phyloP scores from a whole-genome alignment of 2,329 filamentous ascomycete species.

The Camptophora hylomeconis region DNA sequence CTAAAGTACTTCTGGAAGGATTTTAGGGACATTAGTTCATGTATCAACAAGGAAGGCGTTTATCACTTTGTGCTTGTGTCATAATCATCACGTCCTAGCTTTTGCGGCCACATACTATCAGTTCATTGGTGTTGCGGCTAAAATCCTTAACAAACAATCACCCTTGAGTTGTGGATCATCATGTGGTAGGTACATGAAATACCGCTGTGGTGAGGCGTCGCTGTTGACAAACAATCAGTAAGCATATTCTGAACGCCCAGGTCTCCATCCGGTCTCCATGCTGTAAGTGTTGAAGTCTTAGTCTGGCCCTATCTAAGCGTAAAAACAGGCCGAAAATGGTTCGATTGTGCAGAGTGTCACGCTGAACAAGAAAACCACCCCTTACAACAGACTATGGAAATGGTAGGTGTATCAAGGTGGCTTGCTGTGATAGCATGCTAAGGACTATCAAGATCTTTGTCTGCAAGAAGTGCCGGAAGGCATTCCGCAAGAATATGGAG shows the following conservation, averaged over 20 bases:
- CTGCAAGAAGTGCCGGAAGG: slow-evolving; percentile 98
- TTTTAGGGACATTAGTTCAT: too few species aligned
- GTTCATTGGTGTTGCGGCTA: neutral
- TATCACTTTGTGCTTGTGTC: neutral
- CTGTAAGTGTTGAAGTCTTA: slow-evolving; percentile 49
- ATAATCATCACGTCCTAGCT: neutral
- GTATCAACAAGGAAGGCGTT: too few species aligned
- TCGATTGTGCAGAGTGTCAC: slow-evolving; percentile 95
- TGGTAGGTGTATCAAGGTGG: slow-evolving; percentile 38
- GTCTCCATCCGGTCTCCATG: slow-evolving; percentile 91
- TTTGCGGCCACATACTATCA: neutral
- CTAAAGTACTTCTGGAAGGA: too few species aligned
- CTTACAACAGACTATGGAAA: slow-evolving; percentile 66
- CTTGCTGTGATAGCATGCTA: neutral
- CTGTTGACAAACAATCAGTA: slow-evolving; percentile 41
- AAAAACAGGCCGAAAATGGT: slow-evolving; percentile 75
- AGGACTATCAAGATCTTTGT: slow-evolving; percentile 48
- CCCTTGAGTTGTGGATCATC: neutral
- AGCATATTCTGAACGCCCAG: slow-evolving; percentile 96
- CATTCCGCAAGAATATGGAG: slow-evolving; percentile 82
- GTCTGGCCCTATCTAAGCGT: slow-evolving; percentile 1
- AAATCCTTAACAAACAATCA: neutral
- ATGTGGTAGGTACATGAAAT: slow-evolving; percentile 1
- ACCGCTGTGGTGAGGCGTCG: neutral
- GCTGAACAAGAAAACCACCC: slow-evolving; percentile 64